Conservation (phyloP, 1,284 basidiomycete species). For the Ustilago tritici region DNA sequence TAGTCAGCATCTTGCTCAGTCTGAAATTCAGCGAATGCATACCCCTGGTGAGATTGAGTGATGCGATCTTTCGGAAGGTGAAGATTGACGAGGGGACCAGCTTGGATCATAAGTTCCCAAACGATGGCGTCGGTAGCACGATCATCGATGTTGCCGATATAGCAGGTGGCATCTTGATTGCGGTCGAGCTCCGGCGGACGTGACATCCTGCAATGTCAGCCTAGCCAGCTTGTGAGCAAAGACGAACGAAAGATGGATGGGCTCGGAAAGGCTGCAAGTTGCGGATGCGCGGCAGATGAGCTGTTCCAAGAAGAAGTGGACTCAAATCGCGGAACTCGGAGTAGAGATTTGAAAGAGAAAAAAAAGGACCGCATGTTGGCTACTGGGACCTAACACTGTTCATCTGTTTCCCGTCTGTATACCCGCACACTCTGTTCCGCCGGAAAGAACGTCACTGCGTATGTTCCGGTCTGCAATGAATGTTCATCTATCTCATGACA, state of each 20-base stretch:
- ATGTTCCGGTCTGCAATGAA: background rate
- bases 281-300: background rate
- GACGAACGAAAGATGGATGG: background rate
- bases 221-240: background rate
- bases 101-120: slow-evolving; percentile 99
- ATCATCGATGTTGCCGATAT: slow-evolving; percentile 90
- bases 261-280: background rate
- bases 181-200: slow-evolving; percentile 61
- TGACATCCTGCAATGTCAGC: slow-evolving; percentile 43
- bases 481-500: background rate
- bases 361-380: too few species aligned
- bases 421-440: too few species aligned
- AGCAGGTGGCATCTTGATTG: slow-evolving; percentile 69
- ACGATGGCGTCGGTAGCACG: slow-evolving; percentile 91
- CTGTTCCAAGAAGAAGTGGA: too few species aligned
- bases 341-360: too few species aligned
- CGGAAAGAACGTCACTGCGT: too few species aligned
- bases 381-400: too few species aligned
- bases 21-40: slow-evolving; percentile 98
- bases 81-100: slow-evolving; percentile 89
- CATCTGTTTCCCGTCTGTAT: too few species aligned
- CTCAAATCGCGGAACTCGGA: too few species aligned
- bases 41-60: slow-evolving; percentile 96
- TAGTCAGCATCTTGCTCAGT: slow-evolving; percentile 99
- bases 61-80: slow-evolving; percentile 96